A percentile compares a stretch with the other conserved stretches of the same genome.
phyloP scores from a whole-genome alignment of 2,329 filamentous ascomycete species.

The Orbilia javanica region DNA sequence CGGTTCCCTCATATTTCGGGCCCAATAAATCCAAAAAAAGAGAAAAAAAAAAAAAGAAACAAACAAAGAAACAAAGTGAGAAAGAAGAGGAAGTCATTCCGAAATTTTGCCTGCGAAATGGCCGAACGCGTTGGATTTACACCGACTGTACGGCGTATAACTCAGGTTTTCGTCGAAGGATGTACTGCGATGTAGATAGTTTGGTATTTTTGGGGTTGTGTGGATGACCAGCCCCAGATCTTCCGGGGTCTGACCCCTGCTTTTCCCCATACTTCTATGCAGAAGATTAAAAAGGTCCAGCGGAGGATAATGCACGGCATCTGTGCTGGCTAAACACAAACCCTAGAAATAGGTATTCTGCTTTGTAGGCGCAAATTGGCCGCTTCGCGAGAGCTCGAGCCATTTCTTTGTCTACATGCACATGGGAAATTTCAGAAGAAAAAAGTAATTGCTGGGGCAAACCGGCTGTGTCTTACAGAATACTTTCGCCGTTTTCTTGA shows the following conservation, averaged over 20 bases:
- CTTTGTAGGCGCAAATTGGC: background rate
- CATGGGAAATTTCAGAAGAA: slow-evolving; percentile 2
- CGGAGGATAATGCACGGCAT: slow-evolving; percentile 48
- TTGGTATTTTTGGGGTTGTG: slow-evolving; percentile 36
- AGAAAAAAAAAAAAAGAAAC: too few relatives aligned
- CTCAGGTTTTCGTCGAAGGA: background rate
- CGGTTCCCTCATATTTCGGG: background rate
- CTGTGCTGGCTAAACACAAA: slow-evolving; percentile 48
- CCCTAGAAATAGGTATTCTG: slow-evolving; percentile 27
- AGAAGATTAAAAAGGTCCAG: slow-evolving; percentile 40
- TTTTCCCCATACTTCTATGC: slow-evolving; percentile 54
- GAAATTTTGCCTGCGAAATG: slow-evolving; percentile 47
- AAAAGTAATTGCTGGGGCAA: background rate
- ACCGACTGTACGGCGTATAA: background rate
- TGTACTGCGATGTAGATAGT: slow-evolving; percentile 14
- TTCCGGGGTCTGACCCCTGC: slow-evolving; percentile 46
- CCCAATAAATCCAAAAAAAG: too few relatives aligned
- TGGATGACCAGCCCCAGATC: slow-evolving; percentile 56
- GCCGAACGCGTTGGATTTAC: background rate
- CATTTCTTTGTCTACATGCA: slow-evolving; percentile 36
- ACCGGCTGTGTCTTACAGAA: background rate
- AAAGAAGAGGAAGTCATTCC: slow-evolving; percentile 55
- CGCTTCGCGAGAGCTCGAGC: slow-evolving; percentile 35
- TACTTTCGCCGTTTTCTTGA: background rate
- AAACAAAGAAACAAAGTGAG: too few relatives aligned